phyloP scores from a whole-genome alignment of 75 land plant species.

The Selaginella moellendorffii region DNA sequence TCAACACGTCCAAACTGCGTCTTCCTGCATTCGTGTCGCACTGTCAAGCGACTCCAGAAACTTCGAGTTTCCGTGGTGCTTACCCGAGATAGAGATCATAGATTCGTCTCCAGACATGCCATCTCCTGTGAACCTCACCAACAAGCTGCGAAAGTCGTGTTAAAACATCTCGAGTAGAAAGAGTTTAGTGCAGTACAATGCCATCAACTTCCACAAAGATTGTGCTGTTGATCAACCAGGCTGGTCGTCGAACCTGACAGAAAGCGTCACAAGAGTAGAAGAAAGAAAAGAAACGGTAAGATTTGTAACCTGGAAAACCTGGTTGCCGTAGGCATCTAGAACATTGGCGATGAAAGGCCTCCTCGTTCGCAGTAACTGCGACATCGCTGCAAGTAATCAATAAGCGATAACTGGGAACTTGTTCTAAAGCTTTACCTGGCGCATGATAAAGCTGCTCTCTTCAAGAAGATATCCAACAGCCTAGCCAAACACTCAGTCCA shows the following conservation, averaged over 20 bases:
- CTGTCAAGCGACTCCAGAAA: too few species aligned
- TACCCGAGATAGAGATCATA: slow-evolving; percentile 96
- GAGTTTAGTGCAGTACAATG: slow-evolving; percentile 54
- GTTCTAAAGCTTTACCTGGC: slow-evolving; percentile 51
- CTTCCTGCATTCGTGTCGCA: slow-evolving; percentile 50
- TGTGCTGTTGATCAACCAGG: slow-evolving; percentile 87
- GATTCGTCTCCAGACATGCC: slow-evolving; percentile 91
- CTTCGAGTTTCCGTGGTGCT: too few species aligned
- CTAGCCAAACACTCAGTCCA: slow-evolving; percentile 41
- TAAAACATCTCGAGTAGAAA: too few species aligned
- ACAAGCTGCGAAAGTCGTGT: slow-evolving; percentile 41
- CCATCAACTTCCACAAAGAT: slow-evolving; percentile 84
- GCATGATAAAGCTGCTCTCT: slow-evolving; percentile 62
- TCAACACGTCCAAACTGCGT: slow-evolving; percentile 90
- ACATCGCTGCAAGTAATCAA: background rate
- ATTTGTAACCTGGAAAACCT: slow-evolving; percentile 71
- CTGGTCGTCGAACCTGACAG: slow-evolving; percentile 74
- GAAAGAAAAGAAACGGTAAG: too few species aligned
- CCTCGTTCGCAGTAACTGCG: slow-evolving; percentile 67
- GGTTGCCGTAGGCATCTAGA: slow-evolving; percentile 65
- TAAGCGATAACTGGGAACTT: background rate
- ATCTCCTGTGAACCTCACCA: slow-evolving; percentile 86
- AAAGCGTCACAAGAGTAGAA: too few species aligned
- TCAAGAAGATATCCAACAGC: slow-evolving; percentile 87
- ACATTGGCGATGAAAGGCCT: slow-evolving; percentile 72